Percentiles rank a stretch among this genome's conserved stretches.
These are phyloP conservation scores for Chamaenerion angustifolium DNA, from an alignment of 345 rosid species.

Conservation along the genomic window DNA sequence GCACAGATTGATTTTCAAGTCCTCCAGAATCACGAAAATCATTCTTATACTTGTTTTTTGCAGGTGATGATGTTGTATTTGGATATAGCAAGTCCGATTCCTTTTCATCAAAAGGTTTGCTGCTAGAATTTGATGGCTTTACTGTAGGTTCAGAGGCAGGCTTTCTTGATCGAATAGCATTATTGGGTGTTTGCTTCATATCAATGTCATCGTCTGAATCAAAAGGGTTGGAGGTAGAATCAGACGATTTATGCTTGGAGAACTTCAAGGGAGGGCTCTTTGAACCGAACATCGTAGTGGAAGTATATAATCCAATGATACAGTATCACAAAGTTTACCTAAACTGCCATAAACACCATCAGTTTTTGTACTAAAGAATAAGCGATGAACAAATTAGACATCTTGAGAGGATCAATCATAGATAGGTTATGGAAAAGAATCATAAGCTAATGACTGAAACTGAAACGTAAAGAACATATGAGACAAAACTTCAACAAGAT, in stretches of 20 bases:
- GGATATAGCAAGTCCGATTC: slow-evolving; percentile 20
- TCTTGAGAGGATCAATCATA: too few species aligned
- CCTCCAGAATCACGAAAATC: slow-evolving; percentile 78
- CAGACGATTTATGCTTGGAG: slow-evolving; percentile 26
- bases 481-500: too few species aligned
- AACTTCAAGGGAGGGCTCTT: slow-evolving; percentile 56
- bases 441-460: too few species aligned
- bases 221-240: slow-evolving; percentile 60
- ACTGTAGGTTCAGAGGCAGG: slow-evolving; percentile 49
- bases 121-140: slow-evolving; percentile 15
- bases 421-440: too few species aligned
- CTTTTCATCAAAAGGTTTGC: slow-evolving; percentile 49
- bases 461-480: too few species aligned
- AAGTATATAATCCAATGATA: slow-evolving; percentile 7
- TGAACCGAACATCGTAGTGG: slow-evolving; percentile 37
- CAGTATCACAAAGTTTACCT: not conserved
- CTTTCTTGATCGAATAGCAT: slow-evolving; percentile 19
- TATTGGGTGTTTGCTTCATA: slow-evolving; percentile 28
- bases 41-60: slow-evolving; percentile 52
- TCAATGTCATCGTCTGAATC: slow-evolving; percentile 65
- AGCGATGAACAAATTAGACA: too few species aligned
- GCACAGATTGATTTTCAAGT: slow-evolving; percentile 69
- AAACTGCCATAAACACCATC: not conserved
- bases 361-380: too few species aligned
- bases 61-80: slow-evolving; percentile 20